These are phyloP conservation scores for Botrytis sinoallii DNA, from an alignment of 2,329 filamentous ascomycete species.

Conservation along the genomic window DNA sequence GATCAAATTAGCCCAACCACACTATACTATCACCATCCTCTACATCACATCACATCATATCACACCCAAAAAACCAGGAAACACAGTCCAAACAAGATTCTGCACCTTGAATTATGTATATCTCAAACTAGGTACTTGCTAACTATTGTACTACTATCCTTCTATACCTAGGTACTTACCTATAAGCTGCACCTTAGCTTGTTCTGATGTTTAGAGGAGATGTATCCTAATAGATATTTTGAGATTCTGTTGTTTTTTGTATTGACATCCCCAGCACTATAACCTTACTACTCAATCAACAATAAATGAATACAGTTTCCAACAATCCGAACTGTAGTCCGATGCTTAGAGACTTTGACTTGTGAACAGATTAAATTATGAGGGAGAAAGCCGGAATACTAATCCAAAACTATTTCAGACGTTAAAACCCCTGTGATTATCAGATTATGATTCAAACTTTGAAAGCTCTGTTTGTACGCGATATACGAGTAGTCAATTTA, in stretches of 20 bases:
- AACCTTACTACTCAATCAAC: neutral
- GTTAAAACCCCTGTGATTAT: neutral
- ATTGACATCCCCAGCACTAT: neutral
- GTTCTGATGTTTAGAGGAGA: neutral
- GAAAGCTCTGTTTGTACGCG: neutral
- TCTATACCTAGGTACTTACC: neutral
- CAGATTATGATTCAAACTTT: neutral
- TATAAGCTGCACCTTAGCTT: neutral
- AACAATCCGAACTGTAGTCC: neutral
- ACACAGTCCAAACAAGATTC: no score
- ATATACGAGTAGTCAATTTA: neutral
- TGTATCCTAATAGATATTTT: neutral
- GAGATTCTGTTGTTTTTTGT: neutral
- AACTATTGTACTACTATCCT: neutral
- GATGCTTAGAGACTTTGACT: neutral
- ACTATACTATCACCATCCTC: neutral
- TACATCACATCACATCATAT: neutral
- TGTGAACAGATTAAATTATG: neutral
- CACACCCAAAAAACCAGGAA: no score
- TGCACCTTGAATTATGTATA: no score
- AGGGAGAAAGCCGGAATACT: neutral
- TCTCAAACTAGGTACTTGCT: no score
- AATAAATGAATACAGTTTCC: neutral
- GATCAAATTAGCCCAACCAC: neutral
- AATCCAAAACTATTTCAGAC: neutral